Evolutionary conservation across 495 filamentous ascomycete species (phyloP).

Genomic region (Physcia stellaris): DNA sequence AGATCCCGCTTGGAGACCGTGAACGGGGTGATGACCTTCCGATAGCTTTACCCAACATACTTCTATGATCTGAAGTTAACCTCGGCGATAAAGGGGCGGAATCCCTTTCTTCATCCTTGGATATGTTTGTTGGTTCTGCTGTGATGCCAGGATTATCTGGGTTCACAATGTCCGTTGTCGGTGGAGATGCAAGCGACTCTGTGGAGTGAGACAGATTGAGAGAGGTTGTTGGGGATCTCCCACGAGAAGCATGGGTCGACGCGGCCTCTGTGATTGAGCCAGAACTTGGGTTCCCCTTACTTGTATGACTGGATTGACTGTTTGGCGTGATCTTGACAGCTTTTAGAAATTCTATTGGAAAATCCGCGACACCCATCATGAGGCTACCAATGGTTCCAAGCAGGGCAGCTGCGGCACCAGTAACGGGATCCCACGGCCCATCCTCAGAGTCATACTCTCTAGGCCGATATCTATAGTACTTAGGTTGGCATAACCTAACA

Average conservation of each 20-base stretch:
- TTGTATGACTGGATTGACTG: background rate
- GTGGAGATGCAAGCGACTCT: no score
- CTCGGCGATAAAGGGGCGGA: background rate
- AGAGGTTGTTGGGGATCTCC: background rate
- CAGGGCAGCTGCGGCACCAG: slow-evolving; percentile 57
- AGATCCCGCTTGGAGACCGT: slow-evolving; percentile 8
- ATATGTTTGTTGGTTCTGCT: background rate
- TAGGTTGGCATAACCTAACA: slow-evolving; percentile 10
- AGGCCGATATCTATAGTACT: slow-evolving; percentile 39
- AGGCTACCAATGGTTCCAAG: slow-evolving; percentile 62
- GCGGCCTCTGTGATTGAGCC: background rate
- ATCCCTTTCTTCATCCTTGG: background rate
- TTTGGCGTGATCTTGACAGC: slow-evolving; percentile 27
- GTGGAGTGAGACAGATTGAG: no score
- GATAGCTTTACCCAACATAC: background rate
- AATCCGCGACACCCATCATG: slow-evolving; percentile 68
- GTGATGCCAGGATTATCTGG: background rate
- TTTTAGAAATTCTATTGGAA: slow-evolving; percentile 55
- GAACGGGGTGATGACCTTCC: background rate
- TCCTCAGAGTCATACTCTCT: slow-evolving; percentile 60
- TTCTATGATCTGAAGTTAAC: background rate
- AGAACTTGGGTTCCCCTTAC: background rate
- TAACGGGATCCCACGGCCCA: slow-evolving; percentile 58
- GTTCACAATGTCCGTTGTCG: no score
- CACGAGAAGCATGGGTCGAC: background rate